Percentiles rank a stretch among this genome's conserved stretches.
Evolutionary conservation across 2,329 filamentous ascomycete species (phyloP).

Genomic region (Ophiostoma sp.): DNA sequence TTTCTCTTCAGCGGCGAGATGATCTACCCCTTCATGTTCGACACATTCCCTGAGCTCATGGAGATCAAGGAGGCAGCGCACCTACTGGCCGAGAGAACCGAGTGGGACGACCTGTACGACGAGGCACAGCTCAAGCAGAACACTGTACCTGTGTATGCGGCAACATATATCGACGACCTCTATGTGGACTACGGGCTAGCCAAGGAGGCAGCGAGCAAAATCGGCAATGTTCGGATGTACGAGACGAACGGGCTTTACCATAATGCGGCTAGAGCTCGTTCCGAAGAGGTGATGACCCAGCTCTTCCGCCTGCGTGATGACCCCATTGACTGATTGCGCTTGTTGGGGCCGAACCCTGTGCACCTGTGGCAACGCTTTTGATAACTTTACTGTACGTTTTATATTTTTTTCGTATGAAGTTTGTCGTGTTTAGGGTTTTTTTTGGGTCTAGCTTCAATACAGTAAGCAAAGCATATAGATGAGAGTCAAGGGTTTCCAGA

Average conservation of each 20-base stretch:
- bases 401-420: too few species aligned
- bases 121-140: conserved; percentile 66
- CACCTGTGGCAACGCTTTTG: too few species aligned
- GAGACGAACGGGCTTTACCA: conserved; percentile 87
- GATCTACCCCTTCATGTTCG: conserved; percentile 81
- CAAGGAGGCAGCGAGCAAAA: conserved; percentile 64
- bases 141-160: conserved; percentile 78
- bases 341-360: too few species aligned
- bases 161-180: conserved; percentile 82
- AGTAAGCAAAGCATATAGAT: too few species aligned
- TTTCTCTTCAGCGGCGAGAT: conserved; percentile 72
- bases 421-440: too few species aligned
- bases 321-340: conserved; percentile 44
- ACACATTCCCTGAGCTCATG: conserved; percentile 70
- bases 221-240: conserved; percentile 72
- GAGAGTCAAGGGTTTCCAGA: too few species aligned
- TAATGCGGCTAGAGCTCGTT: conserved; percentile 67
- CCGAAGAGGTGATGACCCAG: conserved; percentile 69
- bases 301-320: conserved; percentile 73
- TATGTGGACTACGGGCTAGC: conserved; percentile 78
- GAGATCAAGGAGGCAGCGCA: conserved; percentile 63
- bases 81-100: conserved; percentile 58
- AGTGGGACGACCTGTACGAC: conserved; percentile 76
- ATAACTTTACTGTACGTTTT: neutral
- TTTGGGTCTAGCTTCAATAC: too few species aligned